Base-by-base conservation (phyloP, 2,329 filamentous ascomycete genomes). In the Penicillium sp. region DNA sequence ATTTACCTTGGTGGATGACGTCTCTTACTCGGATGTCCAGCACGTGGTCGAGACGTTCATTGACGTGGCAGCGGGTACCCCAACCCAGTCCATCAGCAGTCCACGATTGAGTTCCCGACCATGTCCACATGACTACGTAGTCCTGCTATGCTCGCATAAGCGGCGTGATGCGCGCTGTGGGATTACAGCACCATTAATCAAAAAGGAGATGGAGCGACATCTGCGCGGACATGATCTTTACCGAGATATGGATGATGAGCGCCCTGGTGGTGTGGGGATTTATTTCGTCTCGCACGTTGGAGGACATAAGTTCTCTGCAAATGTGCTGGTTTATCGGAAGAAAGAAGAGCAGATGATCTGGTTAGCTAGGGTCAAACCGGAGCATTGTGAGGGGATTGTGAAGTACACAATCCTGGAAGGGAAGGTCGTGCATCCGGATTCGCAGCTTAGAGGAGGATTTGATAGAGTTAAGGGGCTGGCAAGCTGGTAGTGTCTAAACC, bases 271-370 rank as follows among this genome's bases (percentile, higher is more conserved):
- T 8, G 91, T 93, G 1, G 92, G 90, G 1, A 90, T 96, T 60
- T 95, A 94, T 77, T 96, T 93, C 71, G 92, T 96, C 66, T 93
- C 87, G 58, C 93, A 97, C 71, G 90, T 96, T 5, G 93, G 93
- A 33, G 93, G 93, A 0, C 93, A 97, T 80, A 96, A 96, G 79
- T 97, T 93, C 78, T 88, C 88, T 47, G 93, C 93, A 31, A 97
- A 97, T 70, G 86, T 96, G 62, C 87, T 97, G 78, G 79, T 97
- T 0, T 97, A 97, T 73, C 84, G 92, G 19, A 83, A 69, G 56
- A 75, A 73, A 48, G 68, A 69, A 59, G 67, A 71, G 60, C 73
- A 75, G 58, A 73, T 74, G 72, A 93, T 96, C 63, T 96, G 92
- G 92, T 80, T 96, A 38, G 92, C 90, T 17, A 81, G 92, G 50